These are phyloP conservation scores for Gastroboletus turbinatus DNA, from an alignment of 1,284 basidiomycete genomes.

Conservation along the genomic window DNA sequence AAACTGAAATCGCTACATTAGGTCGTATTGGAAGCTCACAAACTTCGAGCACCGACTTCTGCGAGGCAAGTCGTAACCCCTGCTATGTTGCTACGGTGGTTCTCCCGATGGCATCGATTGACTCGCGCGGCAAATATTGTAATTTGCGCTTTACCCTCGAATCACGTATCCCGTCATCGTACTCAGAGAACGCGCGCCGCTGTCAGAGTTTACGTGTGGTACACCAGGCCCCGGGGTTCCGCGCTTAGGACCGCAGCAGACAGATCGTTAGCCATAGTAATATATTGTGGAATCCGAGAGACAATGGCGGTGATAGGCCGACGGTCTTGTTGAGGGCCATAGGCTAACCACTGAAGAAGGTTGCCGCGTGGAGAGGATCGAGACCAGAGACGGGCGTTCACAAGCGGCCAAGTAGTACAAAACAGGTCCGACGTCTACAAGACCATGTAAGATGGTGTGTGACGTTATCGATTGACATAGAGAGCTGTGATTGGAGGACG, in stretches of 20 bases:
- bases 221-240: constrained; percentile 4
- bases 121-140: constrained; percentile 21
- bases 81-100: constrained; percentile 13
- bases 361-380: constrained; percentile 23
- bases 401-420: constrained; percentile 1
- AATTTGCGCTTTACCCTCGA: no score
- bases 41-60: constrained; percentile 17
- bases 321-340: constrained; percentile 13
- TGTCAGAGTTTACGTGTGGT: constrained; percentile 35
- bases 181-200: constrained; percentile 23
- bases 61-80: constrained; percentile 17
- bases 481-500: not conserved
- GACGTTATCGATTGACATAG: not conserved
- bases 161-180: constrained; percentile 23
- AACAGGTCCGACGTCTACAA: not conserved
- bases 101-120: constrained; percentile 36
- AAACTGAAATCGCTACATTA: constrained; percentile 12
- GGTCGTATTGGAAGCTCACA: constrained; percentile 22
- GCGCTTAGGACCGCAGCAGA: constrained; percentile 9
- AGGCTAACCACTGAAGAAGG: constrained; percentile 21
- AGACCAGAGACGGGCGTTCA: constrained; percentile 10
- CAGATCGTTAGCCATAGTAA: constrained; percentile 8
- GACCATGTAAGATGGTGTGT: not conserved
- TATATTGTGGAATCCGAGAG: constrained; percentile 9
- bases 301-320: constrained; percentile 32